These are phyloP conservation scores for Hypocreales sp. DNA, from an alignment of 2,329 filamentous ascomycete species.

Conservation along the genomic window DNA sequence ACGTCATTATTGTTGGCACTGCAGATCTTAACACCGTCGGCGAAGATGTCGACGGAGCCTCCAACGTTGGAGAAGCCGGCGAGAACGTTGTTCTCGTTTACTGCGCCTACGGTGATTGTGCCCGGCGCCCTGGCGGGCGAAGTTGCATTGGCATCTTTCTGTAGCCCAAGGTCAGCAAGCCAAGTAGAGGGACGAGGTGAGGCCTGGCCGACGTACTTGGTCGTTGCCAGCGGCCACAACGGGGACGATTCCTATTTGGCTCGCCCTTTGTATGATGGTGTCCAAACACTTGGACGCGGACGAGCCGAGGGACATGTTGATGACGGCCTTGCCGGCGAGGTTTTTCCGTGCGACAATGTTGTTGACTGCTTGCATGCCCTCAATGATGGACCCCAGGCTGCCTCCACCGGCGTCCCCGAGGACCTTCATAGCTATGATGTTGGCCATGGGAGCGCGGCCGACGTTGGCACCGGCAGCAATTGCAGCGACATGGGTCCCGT, in stretches of 20 bases:
- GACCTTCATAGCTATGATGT: conserved; percentile 43
- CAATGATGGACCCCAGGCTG: conserved; percentile 32
- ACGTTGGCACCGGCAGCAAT: conserved; percentile 45
- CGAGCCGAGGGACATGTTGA: conserved; percentile 50
- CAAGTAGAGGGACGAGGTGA: too few species aligned
- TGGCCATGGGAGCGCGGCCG: conserved; percentile 44
- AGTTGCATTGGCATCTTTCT: conserved; percentile 30
- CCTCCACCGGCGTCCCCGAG: conserved; percentile 27
- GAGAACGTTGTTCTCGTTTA: conserved; percentile 31
- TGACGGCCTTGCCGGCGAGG: conserved; percentile 35
- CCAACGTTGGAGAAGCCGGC: conserved; percentile 47
- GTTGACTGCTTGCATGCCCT: conserved; percentile 41
- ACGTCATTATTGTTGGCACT: conserved; percentile 18
- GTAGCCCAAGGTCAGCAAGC: too few species aligned
- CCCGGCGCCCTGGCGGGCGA: conserved; percentile 39
- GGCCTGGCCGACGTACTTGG: too few species aligned
- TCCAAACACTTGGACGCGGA: conserved; percentile 33
- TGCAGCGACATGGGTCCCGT: conserved; percentile 48
- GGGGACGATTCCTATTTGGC: conserved; percentile 34
- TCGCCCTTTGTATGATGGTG: conserved; percentile 33
- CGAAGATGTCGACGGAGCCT: conserved; percentile 34
- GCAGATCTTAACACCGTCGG: conserved; percentile 37
- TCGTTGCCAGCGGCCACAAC: conserved; percentile 48
- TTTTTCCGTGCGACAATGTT: conserved; percentile 26
- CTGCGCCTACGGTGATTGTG: conserved; percentile 44